Evolutionary conservation across 768 basidiomycete species (phyloP).

Genomic region (Rhodotorula taiwanensis): DNA sequence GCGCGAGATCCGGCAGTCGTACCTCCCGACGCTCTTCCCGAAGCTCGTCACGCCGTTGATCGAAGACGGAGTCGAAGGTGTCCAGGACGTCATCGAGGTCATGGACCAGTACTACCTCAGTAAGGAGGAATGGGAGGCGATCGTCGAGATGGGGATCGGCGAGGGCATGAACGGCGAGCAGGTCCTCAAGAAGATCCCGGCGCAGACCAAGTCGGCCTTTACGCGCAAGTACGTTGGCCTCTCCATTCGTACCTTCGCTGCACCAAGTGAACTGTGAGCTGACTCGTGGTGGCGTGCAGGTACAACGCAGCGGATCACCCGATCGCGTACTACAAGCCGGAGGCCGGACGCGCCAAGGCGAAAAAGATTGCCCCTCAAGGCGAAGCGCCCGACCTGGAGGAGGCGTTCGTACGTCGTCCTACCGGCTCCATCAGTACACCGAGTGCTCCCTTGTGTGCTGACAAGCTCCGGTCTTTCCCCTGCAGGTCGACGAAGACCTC

Average conservation of each 20-base stretch:
- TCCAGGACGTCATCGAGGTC: conserved; percentile 70
- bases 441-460: neutral
- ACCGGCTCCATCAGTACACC: neutral
- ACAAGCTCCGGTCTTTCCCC: neutral
- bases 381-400: conserved; percentile 81
- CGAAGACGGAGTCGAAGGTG: conserved; percentile 60
- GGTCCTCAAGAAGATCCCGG: conserved; percentile 74
- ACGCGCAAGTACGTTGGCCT: conserved; percentile 62
- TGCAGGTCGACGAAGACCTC: conserved; percentile 23
- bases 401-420: conserved; percentile 49
- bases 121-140: conserved; percentile 93
- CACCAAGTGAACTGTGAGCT: too few relatives aligned
- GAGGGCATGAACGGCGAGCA: conserved; percentile 60
- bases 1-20: conserved; percentile 79
- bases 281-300: conserved; percentile 47
- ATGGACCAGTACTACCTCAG: conserved; percentile 95
- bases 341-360: conserved; percentile 61
- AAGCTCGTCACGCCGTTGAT: conserved; percentile 72
- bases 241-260: too few relatives aligned
- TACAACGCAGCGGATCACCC: conserved; percentile 88
- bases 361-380: conserved; percentile 67
- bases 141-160: conserved; percentile 87
- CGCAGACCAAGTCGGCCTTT: conserved; percentile 72
- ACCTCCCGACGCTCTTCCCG: conserved; percentile 80
- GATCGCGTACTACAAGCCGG: conserved; percentile 81